A percentile compares a stretch with the other conserved stretches of the same genome.
Conservation (phyloP, 805 yeast species). For the Wickerhamiella brachini region DNA sequence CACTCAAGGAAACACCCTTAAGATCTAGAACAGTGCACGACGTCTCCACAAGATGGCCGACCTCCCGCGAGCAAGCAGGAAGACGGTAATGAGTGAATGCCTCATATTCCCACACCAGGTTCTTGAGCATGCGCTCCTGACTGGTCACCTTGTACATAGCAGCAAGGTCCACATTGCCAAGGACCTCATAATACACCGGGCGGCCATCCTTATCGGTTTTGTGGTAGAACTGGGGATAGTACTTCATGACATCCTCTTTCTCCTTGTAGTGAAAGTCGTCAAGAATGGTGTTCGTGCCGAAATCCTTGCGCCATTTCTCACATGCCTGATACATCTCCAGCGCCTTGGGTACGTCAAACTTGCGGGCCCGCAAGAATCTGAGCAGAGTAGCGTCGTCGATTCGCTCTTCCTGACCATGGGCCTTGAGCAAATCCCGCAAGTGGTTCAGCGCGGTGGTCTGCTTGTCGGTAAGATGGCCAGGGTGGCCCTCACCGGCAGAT, state of each 20-base stretch:
- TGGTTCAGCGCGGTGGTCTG: slow-evolving; percentile 49
- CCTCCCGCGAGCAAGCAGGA: slow-evolving; percentile 86
- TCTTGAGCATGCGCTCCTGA: slow-evolving; percentile 90
- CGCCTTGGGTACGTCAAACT: slow-evolving; percentile 73
- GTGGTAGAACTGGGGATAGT: slow-evolving; percentile 94
- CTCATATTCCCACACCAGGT: slow-evolving; percentile 96
- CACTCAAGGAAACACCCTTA: slow-evolving; percentile 77
- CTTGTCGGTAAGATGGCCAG: slow-evolving; percentile 60
- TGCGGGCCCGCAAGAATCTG: slow-evolving; percentile 89
- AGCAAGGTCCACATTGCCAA: slow-evolving; percentile 77
- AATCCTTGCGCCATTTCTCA: slow-evolving; percentile 83
- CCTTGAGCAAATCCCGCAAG: slow-evolving; percentile 43
- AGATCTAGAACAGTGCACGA: slow-evolving; percentile 92
- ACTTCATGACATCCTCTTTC: slow-evolving; percentile 75
- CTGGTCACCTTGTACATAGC: slow-evolving; percentile 90
- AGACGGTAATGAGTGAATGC: slow-evolving; percentile 69
- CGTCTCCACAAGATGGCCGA: slow-evolving; percentile 72
- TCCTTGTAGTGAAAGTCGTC: slow-evolving; percentile 85
- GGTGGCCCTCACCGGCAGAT: slow-evolving; percentile 56
- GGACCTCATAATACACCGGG: slow-evolving; percentile 87
- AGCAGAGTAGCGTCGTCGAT: slow-evolving; percentile 71
- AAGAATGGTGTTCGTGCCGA: slow-evolving; percentile 75
- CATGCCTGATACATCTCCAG: slow-evolving; percentile 71
- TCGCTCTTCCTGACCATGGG: slow-evolving; percentile 58
- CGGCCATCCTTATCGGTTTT: slow-evolving; percentile 95